Conservation (phyloP, 2,329 filamentous ascomycete species). For the Botrytis tulipae region DNA sequence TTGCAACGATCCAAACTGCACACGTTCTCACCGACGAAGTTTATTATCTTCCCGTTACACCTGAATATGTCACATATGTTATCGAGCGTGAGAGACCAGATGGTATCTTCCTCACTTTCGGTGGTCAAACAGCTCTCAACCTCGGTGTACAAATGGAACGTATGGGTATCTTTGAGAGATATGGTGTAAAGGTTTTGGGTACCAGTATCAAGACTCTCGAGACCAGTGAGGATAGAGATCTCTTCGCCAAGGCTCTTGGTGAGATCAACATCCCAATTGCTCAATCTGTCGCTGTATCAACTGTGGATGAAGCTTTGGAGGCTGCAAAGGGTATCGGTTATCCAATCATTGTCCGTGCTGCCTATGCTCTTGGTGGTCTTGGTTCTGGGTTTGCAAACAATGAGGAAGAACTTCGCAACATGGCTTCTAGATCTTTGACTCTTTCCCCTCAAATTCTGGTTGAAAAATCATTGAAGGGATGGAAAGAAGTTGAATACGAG, state of each 20-base stretch:
- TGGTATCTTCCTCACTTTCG: constrained; percentile 95
- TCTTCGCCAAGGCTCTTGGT: constrained; percentile 92
- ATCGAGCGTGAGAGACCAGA: constrained; percentile 95
- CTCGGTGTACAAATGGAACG: constrained; percentile 96
- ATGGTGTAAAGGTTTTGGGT: constrained; percentile 91
- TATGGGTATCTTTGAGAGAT: constrained; percentile 91
- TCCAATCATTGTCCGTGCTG: constrained; percentile 95
- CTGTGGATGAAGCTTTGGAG: constrained; percentile 85
- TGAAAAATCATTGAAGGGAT: constrained; percentile 97
- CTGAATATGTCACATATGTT: constrained; percentile 96
- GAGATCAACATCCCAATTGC: constrained; percentile 98
- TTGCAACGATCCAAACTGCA: constrained; percentile 96
- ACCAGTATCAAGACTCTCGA: constrained; percentile 93
- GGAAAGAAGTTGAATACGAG: constrained; percentile 99
- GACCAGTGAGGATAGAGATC: constrained; percentile 91
- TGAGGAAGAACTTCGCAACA: constrained; percentile 86
- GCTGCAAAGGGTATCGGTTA: constrained; percentile 88
- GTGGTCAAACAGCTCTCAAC: constrained; percentile 95
- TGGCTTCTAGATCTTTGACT: constrained; percentile 88
- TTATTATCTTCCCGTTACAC: constrained; percentile 96
- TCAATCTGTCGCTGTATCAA: constrained; percentile 88
- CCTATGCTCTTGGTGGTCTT: constrained; percentile 92
- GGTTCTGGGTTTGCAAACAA: constrained; percentile 96
- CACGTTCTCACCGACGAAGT: constrained; percentile 95
- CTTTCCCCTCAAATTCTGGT: constrained; percentile 95